Conservation (phyloP, 2,329 filamentous ascomycete species). For the Stagonosporopsis chrysanthemi region DNA sequence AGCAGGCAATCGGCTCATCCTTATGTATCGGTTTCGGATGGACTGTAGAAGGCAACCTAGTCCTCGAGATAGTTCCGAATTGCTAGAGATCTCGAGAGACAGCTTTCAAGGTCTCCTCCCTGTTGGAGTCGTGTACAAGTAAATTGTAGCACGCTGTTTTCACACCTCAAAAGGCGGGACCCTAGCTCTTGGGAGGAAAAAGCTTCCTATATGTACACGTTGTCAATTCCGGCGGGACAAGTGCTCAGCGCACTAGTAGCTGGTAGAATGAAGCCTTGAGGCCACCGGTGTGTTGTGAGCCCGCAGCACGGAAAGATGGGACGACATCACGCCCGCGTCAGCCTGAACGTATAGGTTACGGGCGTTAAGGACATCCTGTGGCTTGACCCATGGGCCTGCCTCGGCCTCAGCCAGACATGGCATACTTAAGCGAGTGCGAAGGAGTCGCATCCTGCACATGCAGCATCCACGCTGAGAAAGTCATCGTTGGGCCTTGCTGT, state of each 20-base stretch:
- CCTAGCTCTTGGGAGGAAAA: too few relatives aligned
- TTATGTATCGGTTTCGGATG: too few relatives aligned
- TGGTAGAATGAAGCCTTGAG: not conserved
- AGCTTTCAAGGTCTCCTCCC: too few relatives aligned
- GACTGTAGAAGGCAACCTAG: too few relatives aligned
- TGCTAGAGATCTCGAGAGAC: too few relatives aligned
- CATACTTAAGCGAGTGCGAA: slow-evolving; percentile 10
- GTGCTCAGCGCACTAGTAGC: slow-evolving; percentile 6
- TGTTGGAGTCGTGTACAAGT: too few relatives aligned
- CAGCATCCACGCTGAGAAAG: not conserved
- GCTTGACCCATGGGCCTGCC: slow-evolving; percentile 5
- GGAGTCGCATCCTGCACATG: not conserved
- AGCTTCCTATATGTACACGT: not conserved
- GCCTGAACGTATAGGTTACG: slow-evolving; percentile 7
- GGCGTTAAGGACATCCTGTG: slow-evolving; percentile 6
- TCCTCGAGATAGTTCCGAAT: too few relatives aligned
- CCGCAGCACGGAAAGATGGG: slow-evolving; percentile 5
- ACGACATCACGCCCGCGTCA: slow-evolving; percentile 3
- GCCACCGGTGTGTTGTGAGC: not conserved
- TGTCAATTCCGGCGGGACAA: not conserved
- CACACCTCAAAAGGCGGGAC: too few relatives aligned
- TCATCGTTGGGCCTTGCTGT: not conserved
- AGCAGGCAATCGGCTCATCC: too few relatives aligned
- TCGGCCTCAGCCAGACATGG: slow-evolving; percentile 1
- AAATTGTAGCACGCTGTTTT: too few relatives aligned